Conservation (phyloP, 2,329 filamentous ascomycete species). For the Pseudopyricularia cyperi region DNA sequence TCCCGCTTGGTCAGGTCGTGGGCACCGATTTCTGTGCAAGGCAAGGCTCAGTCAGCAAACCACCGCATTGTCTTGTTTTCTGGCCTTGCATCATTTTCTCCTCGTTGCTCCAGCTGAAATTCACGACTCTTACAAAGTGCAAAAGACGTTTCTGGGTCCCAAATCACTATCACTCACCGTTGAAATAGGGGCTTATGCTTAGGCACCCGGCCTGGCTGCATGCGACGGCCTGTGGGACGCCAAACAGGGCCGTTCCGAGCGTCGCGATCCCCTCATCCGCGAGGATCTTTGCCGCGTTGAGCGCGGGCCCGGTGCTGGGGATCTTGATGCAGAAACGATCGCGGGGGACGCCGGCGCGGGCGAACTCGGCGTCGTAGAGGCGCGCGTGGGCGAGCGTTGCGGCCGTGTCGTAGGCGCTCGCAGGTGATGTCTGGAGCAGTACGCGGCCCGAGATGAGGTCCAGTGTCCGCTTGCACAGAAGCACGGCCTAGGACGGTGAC, state of each 20-base stretch:
- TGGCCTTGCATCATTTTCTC: neutral
- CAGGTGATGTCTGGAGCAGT: constrained; percentile 32
- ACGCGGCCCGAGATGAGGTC: constrained; percentile 31
- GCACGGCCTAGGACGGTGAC: constrained; percentile 20
- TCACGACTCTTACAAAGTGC: too few species aligned
- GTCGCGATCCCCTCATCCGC: constrained; percentile 30
- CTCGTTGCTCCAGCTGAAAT: neutral
- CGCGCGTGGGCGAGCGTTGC: constrained; percentile 31
- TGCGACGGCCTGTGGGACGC: constrained; percentile 33
- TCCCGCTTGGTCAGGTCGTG: constrained; percentile 22
- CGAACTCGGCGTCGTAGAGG: constrained; percentile 31
- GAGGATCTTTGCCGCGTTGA: constrained; percentile 29
- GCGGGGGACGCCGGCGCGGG: constrained; percentile 26
- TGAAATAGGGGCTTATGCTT: constrained; percentile 37
- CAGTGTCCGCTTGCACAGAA: constrained; percentile 32
- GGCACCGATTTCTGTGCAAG: constrained; percentile 24
- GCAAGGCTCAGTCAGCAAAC: neutral
- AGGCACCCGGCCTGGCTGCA: constrained; percentile 32
- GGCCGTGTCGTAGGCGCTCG: constrained; percentile 29
- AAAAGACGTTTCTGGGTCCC: too few species aligned
- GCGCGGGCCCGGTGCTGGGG: constrained; percentile 30
- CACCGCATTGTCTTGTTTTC: too few species aligned
- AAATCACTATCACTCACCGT: constrained; percentile 17
- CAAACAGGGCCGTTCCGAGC: constrained; percentile 29
- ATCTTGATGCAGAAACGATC: constrained; percentile 39